These are phyloP conservation scores for Microbotryum intermedium DNA, from an alignment of 1,284 basidiomycete species.

Conservation along the genomic window DNA sequence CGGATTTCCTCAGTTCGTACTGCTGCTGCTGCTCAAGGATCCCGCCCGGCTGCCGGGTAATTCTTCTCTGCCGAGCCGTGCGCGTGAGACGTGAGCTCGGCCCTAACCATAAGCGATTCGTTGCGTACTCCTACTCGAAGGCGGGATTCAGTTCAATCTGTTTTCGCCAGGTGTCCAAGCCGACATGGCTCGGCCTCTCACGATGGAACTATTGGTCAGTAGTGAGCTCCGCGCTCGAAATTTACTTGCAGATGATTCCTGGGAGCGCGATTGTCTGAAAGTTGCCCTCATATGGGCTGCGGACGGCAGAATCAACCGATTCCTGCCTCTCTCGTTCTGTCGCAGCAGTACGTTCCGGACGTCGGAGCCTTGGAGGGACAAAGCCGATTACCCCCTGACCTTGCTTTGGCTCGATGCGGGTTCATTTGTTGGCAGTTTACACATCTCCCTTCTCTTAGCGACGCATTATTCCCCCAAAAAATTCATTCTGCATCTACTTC, in stretches of 20 bases:
- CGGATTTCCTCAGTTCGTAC: slow-evolving; percentile 79
- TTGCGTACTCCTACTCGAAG: not conserved
- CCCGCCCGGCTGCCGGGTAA: slow-evolving; percentile 69
- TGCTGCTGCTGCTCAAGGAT: slow-evolving; percentile 80
- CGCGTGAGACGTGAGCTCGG: not conserved
- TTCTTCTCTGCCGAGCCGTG: slow-evolving; percentile 11
- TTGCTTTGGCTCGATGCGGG: not conserved
- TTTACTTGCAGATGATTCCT: no score
- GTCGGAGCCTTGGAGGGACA: not conserved
- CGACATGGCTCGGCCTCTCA: not conserved
- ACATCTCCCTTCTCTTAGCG: slow-evolving; percentile 13
- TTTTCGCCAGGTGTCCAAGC: not conserved
- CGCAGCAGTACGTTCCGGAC: slow-evolving; percentile 15
- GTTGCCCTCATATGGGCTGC: not conserved
- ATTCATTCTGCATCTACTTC: slow-evolving; percentile 14
- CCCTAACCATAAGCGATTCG: not conserved
- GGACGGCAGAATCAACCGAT: slow-evolving; percentile 22
- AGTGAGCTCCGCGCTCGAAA: not conserved
- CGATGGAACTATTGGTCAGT: slow-evolving; percentile 9
- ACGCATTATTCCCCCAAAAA: slow-evolving; percentile 27
- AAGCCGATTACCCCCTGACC: not conserved
- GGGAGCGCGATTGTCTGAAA: not conserved
- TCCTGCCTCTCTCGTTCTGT: slow-evolving; percentile 15
- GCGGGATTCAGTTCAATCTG: slow-evolving; percentile 3
- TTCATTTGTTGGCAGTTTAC: not conserved